A percentile compares a stretch with the other conserved stretches of the same genome.
Conservation (phyloP, 2,329 filamentous ascomycete species). For the Pyrenochaeta sp. region DNA sequence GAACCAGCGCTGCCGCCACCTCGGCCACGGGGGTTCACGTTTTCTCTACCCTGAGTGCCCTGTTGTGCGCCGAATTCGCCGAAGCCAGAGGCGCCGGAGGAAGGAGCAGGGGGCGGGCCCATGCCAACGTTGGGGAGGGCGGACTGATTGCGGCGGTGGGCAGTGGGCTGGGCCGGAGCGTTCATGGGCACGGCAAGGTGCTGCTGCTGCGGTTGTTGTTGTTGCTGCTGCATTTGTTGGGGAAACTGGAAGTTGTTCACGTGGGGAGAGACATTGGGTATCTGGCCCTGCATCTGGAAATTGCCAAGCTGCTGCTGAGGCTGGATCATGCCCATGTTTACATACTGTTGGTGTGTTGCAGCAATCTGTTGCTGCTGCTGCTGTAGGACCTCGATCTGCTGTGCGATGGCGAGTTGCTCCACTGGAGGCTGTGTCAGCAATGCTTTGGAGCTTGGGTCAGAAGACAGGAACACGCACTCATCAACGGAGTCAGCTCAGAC, state of each 20-base stretch:
- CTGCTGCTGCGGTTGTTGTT: constrained; percentile 54
- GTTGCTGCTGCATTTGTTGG: constrained; percentile 59
- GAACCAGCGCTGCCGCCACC: constrained; percentile 71
- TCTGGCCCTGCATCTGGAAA: constrained; percentile 70
- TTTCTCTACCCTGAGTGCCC: constrained; percentile 69
- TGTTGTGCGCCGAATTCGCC: constrained; percentile 76
- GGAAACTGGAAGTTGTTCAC: constrained; percentile 87
- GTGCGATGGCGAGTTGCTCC: constrained; percentile 97
- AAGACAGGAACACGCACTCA: constrained; percentile 77
- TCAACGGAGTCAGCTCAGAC: constrained; percentile 94
- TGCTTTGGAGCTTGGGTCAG: constrained; percentile 6
- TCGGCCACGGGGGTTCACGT: constrained; percentile 74
- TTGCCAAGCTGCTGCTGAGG: constrained; percentile 79
- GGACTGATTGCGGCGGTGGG: constrained; percentile 98
- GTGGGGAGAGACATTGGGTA: constrained; percentile 80
- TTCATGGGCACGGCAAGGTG: constrained; percentile 76
- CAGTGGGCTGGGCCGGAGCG: constrained; percentile 77
- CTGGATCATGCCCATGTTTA: constrained; percentile 95
- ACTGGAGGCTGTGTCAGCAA: constrained; percentile 63
- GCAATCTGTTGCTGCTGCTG: constrained; percentile 98
- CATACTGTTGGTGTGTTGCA: constrained; percentile 95
- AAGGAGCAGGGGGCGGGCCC: constrained; percentile 91
- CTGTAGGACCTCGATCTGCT: constrained; percentile 96
- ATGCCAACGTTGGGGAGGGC: constrained; percentile 92
- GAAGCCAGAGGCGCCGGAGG: constrained; percentile 86